Evolutionary conservation across 1,284 basidiomycete species (phyloP), one percentile per base, ranked within the genome.

Genomic region (Tilletia indica): DNA sequence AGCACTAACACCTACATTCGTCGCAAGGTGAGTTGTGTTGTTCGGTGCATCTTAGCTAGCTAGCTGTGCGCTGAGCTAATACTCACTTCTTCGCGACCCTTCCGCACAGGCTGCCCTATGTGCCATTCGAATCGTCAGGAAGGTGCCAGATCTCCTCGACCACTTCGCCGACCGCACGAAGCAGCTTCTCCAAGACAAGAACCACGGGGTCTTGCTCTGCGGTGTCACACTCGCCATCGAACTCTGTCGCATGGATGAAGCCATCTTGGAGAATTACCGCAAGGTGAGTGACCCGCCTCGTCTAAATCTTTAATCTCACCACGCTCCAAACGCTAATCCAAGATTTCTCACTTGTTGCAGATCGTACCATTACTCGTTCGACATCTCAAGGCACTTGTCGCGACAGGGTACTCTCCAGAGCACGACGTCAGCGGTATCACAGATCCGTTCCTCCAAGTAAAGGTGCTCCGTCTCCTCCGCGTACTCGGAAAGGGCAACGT

Each of bases 381-480:
- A 76, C 94, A 97, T 83, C 89, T 99, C 77, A 99, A 99, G 85
- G 92, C 93, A 2, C 87, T 99, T 64, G 93, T 94, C 67, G 95
- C 96, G 0, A 97, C 96, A 1, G 96, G 96, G 21, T 98, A 98
- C 85, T 97, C 94, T 77, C 96, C 97, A 31, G 97, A 99, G 85
- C 97, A 99, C 83, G 97, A 99, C 80, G 97, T 99, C n/a, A 93
- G 93, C 38, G 97, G 97, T 39, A 96, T 99, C 85, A 98, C 96
- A 34, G 97, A 99, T 85, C 97, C 97, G 1, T 99, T 99, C 88
- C 87, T 99, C 16, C 96, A 99, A 86, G 92, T 96, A 82, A 99
- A 99, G 86, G 91, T 97, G 61, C 87, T 99, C n/a, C 91, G 94
- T n/a, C 87, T 99, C 36, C 87, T 99, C 56, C 89, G 95, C 42